phyloP scores from a whole-genome alignment of 2,329 filamentous ascomycete species.

The Arachnomyces sp. region DNA sequence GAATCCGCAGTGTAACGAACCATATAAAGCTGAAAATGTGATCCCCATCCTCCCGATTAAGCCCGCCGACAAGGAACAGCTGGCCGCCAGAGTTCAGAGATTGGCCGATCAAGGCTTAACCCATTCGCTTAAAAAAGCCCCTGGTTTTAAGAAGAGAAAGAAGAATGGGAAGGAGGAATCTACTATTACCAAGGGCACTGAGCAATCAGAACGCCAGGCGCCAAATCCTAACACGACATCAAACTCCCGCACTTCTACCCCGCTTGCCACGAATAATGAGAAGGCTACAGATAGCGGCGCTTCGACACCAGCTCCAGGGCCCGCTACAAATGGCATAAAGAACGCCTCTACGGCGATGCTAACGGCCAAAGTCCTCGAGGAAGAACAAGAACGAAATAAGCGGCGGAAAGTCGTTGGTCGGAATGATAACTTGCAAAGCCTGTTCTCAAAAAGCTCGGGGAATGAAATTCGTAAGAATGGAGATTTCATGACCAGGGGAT shows the following conservation, averaged over 20 bases:
- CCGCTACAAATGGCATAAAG: slow-evolving; percentile 59
- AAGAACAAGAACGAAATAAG: slow-evolving; percentile 77
- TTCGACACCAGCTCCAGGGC: slow-evolving; percentile 25
- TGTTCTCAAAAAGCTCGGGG: slow-evolving; percentile 42
- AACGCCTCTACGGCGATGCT: slow-evolving; percentile 77
- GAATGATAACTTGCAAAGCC: slow-evolving; percentile 48
- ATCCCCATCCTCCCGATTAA: slow-evolving; percentile 71
- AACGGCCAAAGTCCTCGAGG: slow-evolving; percentile 76
- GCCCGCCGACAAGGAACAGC: slow-evolving; percentile 59
- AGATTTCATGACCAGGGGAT: slow-evolving; percentile 54
- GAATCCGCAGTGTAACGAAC: slow-evolving; percentile 57
- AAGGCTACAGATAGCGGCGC: slow-evolving; percentile 16
- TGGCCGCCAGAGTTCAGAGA: slow-evolving; percentile 59
- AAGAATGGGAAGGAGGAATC: slow-evolving; percentile 52
- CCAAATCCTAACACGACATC: background rate
- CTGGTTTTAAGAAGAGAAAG: slow-evolving; percentile 57
- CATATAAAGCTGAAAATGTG: slow-evolving; percentile 65
- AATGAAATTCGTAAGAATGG: slow-evolving; percentile 34
- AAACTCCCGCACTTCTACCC: slow-evolving; percentile 10
- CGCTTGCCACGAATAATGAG: slow-evolving; percentile 18
- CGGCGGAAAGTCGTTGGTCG: slow-evolving; percentile 60
- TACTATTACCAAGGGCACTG: slow-evolving; percentile 28
- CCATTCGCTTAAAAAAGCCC: slow-evolving; percentile 78
- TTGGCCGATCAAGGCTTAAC: slow-evolving; percentile 65
- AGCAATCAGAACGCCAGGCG: slow-evolving; percentile 14